phyloP scores from a whole-genome alignment of 73 alveolate species.

The Tetrahymena elliotti region DNA sequence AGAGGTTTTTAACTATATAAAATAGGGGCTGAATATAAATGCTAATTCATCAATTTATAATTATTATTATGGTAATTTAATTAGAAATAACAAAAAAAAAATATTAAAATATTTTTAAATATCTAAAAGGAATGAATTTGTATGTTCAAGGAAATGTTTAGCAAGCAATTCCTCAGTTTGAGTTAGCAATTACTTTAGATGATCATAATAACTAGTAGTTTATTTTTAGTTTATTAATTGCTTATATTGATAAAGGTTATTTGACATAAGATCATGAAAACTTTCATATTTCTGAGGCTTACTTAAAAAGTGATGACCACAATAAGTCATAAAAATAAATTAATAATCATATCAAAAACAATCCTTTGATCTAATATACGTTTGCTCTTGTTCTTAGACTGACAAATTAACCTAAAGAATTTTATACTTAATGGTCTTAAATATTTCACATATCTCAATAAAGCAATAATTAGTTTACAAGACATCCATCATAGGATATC shows the following conservation, averaged over 20 bases:
- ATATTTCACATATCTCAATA: neutral
- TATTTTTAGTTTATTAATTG: neutral
- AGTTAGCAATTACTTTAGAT: neutral
- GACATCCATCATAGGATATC: neutral
- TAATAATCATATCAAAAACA: neutral
- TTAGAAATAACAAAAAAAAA: neutral
- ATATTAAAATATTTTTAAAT: neutral
- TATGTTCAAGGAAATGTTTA: neutral
- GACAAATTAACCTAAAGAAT: neutral
- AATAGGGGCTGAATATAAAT: neutral
- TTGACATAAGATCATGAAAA: neutral
- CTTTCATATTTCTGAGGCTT: neutral
- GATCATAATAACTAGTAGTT: neutral
- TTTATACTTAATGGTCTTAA: neutral
- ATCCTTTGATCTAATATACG: neutral
- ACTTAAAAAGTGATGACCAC: neutral
- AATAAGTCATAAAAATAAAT: neutral
- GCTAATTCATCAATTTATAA: neutral
- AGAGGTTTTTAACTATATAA: neutral
- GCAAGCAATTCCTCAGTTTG: neutral
- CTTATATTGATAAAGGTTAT: neutral
- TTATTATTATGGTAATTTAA: neutral
- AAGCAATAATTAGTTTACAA: neutral
- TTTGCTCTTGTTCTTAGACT: neutral
- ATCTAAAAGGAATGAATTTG: neutral